These are phyloP conservation scores for Gracilaria caudata DNA, from an alignment of 23 red algal genomes.

Conservation along the genomic window DNA sequence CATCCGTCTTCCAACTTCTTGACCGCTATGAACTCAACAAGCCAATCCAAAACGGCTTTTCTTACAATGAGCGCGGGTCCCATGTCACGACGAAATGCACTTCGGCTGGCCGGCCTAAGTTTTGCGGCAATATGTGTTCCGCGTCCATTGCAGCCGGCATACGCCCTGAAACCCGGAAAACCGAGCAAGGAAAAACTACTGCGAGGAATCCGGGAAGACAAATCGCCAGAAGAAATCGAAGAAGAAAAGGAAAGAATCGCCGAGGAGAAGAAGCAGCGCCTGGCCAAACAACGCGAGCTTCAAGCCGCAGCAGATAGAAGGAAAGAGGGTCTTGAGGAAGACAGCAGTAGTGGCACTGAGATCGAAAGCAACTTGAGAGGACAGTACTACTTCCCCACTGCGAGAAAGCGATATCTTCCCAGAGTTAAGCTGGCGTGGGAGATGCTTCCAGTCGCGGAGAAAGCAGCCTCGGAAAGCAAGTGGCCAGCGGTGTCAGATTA, in stretches of 20 bases:
- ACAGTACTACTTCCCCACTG: slow-evolving; percentile 85
- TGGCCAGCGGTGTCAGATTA: slow-evolving; percentile 57
- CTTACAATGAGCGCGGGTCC: slow-evolving; percentile 34
- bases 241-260: slow-evolving; percentile 49
- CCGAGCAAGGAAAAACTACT: slow-evolving; percentile 60
- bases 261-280: slow-evolving; percentile 31
- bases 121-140: slow-evolving; percentile 46
- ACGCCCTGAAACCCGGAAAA: slow-evolving; percentile 58
- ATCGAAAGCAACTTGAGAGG: slow-evolving; percentile 81
- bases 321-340: slow-evolving; percentile 33
- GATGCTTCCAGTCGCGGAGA: slow-evolving; percentile 24
- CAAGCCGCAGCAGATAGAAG: slow-evolving; percentile 49
- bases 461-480: slow-evolving; percentile 31
- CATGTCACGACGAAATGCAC: slow-evolving; percentile 40
- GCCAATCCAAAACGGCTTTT: not conserved
- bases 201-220: slow-evolving; percentile 50
- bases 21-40: not conserved
- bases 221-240: slow-evolving; percentile 59
- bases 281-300: slow-evolving; percentile 62
- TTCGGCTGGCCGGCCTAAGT: slow-evolving; percentile 50
- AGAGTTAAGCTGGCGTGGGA: slow-evolving; percentile 71
- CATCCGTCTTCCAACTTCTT: not conserved
- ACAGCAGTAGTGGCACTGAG: slow-evolving; percentile 8
- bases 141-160: slow-evolving; percentile 6
- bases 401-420: slow-evolving; percentile 67